Conservation (phyloP, 2,329 filamentous ascomycete species). For the Hypocrella siamensis region DNA sequence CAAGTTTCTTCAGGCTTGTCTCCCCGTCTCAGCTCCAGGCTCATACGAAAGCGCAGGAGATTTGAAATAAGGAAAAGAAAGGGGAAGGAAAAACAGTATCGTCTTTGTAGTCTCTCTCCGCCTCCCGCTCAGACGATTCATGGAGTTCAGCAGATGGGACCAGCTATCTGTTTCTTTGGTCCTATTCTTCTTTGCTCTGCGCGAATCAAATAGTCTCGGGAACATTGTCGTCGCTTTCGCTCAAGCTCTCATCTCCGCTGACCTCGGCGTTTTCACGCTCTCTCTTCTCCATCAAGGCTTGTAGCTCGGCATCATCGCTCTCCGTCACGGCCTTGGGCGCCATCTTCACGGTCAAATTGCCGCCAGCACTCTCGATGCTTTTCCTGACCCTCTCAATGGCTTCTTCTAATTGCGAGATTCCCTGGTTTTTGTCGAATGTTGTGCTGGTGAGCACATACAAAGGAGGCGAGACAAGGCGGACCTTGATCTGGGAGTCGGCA, state of each 20-base stretch:
- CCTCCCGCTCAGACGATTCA: too few relatives aligned
- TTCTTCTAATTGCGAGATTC: constrained; percentile 72
- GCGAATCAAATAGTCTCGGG: constrained; percentile 25
- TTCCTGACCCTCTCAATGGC: constrained; percentile 76
- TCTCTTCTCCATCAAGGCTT: constrained; percentile 97
- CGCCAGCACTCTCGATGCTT: constrained; percentile 64
- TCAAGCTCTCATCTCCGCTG: constrained; percentile 91
- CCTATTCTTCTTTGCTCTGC: constrained; percentile 7
- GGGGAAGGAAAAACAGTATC: too few relatives aligned
- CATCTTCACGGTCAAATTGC: constrained; percentile 86
- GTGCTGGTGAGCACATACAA: constrained; percentile 93
- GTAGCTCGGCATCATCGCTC: constrained; percentile 91
- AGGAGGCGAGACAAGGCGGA: constrained; percentile 93
- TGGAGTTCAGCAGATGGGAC: too few relatives aligned
- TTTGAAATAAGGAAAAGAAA: too few relatives aligned
- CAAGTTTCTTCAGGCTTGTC: too few relatives aligned
- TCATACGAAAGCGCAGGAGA: too few relatives aligned
- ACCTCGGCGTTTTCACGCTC: constrained; percentile 97
- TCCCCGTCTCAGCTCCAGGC: too few relatives aligned
- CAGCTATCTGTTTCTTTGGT: neutral
- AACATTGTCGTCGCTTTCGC: constrained; percentile 80
- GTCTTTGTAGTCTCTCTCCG: too few relatives aligned
- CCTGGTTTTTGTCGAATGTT: constrained; percentile 80
- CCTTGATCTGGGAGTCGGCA: constrained; percentile 84
- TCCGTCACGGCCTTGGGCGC: constrained; percentile 98